phyloP scores from a whole-genome alignment of 2,329 filamentous ascomycete species.

The Fusarium humuli region DNA sequence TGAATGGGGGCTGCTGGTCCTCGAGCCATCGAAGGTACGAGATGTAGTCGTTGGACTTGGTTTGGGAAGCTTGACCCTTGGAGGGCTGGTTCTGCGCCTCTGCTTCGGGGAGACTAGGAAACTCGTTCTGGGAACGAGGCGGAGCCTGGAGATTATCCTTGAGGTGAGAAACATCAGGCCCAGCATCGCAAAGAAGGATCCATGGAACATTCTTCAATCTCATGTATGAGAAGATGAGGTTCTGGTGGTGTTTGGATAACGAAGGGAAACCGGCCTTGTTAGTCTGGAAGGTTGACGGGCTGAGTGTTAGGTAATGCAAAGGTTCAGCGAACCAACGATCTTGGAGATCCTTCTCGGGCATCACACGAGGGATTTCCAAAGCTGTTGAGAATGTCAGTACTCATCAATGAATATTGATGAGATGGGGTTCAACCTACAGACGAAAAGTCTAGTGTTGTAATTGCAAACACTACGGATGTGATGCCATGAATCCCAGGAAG shows the following conservation, averaged over 20 bases:
- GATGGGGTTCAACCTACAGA: conserved; percentile 72
- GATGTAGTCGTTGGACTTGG: conserved; percentile 62
- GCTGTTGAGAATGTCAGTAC: conserved; percentile 52
- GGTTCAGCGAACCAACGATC: conserved; percentile 78
- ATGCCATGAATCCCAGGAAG: conserved; percentile 95
- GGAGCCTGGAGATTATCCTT: conserved; percentile 40
- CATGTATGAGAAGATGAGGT: conserved; percentile 72
- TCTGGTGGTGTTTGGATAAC: conserved; percentile 71
- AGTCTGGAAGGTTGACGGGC: conserved; percentile 64
- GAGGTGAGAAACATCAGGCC: conserved; percentile 57
- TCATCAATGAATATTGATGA: background rate
- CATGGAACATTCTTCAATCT: conserved; percentile 72
- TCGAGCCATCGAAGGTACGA: conserved; percentile 89
- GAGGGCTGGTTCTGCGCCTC: conserved; percentile 49
- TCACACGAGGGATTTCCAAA: conserved; percentile 66
- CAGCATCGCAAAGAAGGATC: conserved; percentile 72
- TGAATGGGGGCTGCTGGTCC: conserved; percentile 76
- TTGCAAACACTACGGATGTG: conserved; percentile 85
- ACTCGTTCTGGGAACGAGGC: conserved; percentile 62
- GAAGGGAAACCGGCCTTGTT: conserved; percentile 72
- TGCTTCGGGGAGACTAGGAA: conserved; percentile 79
- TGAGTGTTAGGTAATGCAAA: conserved; percentile 70
- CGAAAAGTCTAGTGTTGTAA: conserved; percentile 82
- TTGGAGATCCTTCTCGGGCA: conserved; percentile 71
- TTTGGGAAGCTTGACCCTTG: conserved; percentile 43